Evolutionary conservation across 345 rosid genomes (phyloP).

Genomic region (Syzygium oleosum): DNA sequence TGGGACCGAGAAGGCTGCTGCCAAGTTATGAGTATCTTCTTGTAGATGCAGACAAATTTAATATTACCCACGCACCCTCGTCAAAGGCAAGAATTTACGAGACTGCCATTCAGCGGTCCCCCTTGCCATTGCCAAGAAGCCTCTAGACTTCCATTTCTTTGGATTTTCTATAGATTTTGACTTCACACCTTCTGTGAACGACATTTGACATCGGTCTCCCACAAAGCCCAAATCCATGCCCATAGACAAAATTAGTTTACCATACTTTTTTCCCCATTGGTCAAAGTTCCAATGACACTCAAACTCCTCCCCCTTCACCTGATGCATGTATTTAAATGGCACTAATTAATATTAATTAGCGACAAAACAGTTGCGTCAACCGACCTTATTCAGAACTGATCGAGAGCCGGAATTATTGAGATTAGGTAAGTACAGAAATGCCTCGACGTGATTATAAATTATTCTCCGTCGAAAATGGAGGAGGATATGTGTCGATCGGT

Average conservation of each 20-base stretch:
- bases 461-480: background rate
- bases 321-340: background rate
- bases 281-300: background rate
- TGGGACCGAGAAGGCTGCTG: background rate
- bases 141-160: no score
- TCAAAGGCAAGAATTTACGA: background rate
- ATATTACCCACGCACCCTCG: background rate
- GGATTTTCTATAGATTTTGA: no score
- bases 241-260: background rate
- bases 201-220: no score
- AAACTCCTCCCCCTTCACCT: background rate
- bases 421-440: background rate
- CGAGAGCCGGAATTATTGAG: background rate
- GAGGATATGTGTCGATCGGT: background rate
- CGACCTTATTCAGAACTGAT: background rate
- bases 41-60: background rate
- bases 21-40: background rate
- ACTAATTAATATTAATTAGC: background rate
- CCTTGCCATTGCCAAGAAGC: no score
- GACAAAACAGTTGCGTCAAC: background rate
- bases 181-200: no score
- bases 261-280: background rate
- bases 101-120: background rate
- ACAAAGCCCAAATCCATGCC: background rate
- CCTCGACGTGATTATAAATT: no score